Conservation (phyloP, 768 basidiomycete genomes). For the Dendrothele bispora region DNA sequence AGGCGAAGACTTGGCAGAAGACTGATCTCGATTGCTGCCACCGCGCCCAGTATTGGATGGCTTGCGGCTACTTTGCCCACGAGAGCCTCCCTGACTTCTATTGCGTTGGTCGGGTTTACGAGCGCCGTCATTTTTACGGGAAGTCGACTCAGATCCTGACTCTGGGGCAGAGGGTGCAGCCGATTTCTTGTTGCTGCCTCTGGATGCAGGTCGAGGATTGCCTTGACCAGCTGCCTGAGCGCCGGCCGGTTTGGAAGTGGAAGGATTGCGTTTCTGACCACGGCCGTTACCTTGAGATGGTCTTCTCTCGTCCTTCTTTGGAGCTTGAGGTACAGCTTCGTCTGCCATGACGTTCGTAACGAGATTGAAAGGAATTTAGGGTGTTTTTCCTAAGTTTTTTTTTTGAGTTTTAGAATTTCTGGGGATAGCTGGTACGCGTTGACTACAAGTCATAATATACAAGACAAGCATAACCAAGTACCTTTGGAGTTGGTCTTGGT, state of each 20-base stretch:
- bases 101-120: constrained; percentile 60
- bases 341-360: constrained; percentile 90
- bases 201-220: constrained; percentile 59
- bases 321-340: constrained; percentile 62
- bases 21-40: constrained; percentile 42
- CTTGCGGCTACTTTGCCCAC: constrained; percentile 52
- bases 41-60: constrained; percentile 59
- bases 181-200: constrained; percentile 65
- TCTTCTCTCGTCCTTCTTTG: constrained; percentile 79
- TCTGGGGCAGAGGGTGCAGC: constrained; percentile 45
- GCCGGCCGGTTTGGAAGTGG: constrained; percentile 45
- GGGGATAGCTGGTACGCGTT: constrained; percentile 32
- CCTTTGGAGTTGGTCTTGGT: constrained; percentile 46
- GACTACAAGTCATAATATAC: constrained; percentile 14
- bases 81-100: constrained; percentile 45
- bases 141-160: constrained; percentile 72
- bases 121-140: constrained; percentile 57
- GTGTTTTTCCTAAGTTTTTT: constrained; percentile 53
- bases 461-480: constrained; percentile 2
- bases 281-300: constrained; percentile 48
- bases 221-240: constrained; percentile 37
- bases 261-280: constrained; percentile 56
- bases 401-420: constrained; percentile 32
- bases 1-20: constrained; percentile 43
- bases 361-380: constrained; percentile 42